phyloP scores from a whole-genome alignment of 192 early-diverging fungal genomes.

The Linnemannia elongata region DNA sequence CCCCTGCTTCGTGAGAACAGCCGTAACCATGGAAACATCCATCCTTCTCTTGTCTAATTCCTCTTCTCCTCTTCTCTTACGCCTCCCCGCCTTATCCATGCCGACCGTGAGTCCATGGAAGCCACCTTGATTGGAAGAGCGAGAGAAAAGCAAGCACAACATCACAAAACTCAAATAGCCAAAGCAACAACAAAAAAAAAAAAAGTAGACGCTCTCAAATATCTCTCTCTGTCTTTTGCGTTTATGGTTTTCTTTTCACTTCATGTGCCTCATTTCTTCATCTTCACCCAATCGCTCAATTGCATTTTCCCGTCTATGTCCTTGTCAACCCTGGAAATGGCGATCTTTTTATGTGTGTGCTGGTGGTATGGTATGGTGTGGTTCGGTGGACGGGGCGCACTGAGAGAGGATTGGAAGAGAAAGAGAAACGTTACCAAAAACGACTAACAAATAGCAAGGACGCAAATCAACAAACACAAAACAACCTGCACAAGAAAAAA shows the following conservation, averaged over 20 bases:
- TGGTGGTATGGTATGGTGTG: not conserved
- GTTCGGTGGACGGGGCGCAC: not conserved
- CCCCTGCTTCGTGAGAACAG: not conserved
- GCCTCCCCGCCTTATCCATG: not conserved
- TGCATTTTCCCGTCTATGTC: not conserved
- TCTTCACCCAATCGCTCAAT: not conserved
- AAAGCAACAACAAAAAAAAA: not conserved
- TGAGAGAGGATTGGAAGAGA: not conserved
- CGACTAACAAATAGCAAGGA: not conserved
- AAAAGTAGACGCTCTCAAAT: not conserved
- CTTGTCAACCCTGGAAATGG: not conserved
- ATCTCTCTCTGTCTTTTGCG: not conserved
- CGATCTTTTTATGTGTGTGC: not conserved
- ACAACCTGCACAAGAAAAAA: not conserved
- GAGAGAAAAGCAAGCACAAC: not conserved
- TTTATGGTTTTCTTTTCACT: not conserved
- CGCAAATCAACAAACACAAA: not conserved
- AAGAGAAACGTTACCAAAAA: not conserved
- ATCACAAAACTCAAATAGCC: not conserved
- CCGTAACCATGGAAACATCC: constrained; percentile 1
- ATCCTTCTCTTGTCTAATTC: constrained; percentile 2
- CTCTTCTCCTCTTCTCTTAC: not conserved
- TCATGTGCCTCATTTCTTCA: no score
- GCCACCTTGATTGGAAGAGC: not conserved
- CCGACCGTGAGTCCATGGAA: not conserved